Conservation (phyloP, 345 rosid genomes). For the Aquilaria yunnanensis region DNA sequence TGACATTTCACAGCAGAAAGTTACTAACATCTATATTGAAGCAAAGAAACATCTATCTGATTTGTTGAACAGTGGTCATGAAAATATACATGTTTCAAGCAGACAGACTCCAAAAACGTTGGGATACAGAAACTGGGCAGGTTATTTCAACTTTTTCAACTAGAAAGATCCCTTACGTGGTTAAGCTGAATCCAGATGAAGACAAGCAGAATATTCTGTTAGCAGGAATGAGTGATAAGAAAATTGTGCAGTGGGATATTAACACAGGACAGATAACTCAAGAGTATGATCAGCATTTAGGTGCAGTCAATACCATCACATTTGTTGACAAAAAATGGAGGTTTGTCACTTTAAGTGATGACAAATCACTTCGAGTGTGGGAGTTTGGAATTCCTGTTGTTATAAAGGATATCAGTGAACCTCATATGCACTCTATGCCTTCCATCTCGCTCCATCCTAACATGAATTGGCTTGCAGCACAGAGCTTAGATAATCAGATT, state of each 20-base stretch:
- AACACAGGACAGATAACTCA: slow-evolving; percentile 74
- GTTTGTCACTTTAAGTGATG: slow-evolving; percentile 93
- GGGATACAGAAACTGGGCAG: slow-evolving; percentile 83
- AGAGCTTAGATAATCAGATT: slow-evolving; percentile 90
- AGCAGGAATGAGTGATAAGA: slow-evolving; percentile 97
- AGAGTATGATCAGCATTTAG: slow-evolving; percentile 74
- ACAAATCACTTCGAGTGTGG: slow-evolving; percentile 93
- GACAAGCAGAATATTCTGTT: slow-evolving; percentile 86
- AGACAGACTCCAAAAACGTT: slow-evolving; percentile 50
- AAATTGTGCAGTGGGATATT: slow-evolving; percentile 97
- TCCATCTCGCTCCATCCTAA: slow-evolving; percentile 79
- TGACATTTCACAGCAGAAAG: slow-evolving; percentile 36
- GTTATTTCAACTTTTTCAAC: slow-evolving; percentile 80
- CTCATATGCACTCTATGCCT: slow-evolving; percentile 98
- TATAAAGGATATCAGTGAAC: slow-evolving; percentile 90
- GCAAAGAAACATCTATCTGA: slow-evolving; percentile 95
- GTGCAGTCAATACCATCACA: slow-evolving; percentile 86
- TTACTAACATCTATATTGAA: slow-evolving; percentile 69
- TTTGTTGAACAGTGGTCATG: slow-evolving; percentile 57
- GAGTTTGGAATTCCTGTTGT: slow-evolving; percentile 94
- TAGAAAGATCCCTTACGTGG: slow-evolving; percentile 81
- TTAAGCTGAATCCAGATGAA: slow-evolving; percentile 79
- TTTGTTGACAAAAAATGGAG: slow-evolving; percentile 89
- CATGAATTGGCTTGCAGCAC: slow-evolving; percentile 86
- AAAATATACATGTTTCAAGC: slow-evolving; percentile 34